These are phyloP conservation scores for Dipteronia dyeriana DNA, from an alignment of 345 rosid species.

Conservation along the genomic window DNA sequence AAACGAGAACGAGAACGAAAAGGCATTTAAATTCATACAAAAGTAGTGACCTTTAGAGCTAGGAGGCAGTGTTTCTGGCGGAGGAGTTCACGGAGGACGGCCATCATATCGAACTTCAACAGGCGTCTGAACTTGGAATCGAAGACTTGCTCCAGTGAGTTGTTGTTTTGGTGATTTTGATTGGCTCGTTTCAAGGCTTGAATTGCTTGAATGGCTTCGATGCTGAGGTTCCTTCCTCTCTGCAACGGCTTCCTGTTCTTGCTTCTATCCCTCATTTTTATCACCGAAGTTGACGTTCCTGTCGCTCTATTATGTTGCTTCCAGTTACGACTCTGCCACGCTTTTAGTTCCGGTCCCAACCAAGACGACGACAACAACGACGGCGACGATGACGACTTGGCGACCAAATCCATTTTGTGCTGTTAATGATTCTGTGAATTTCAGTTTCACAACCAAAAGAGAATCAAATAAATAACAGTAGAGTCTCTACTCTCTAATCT, in stretches of 20 bases:
- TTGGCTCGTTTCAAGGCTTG: slow-evolving; percentile 75
- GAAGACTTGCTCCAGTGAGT: slow-evolving; percentile 38
- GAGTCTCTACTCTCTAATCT: too few relatives aligned
- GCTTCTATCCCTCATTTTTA: slow-evolving; percentile 65
- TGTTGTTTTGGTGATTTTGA: neutral
- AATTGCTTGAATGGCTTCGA: slow-evolving; percentile 77
- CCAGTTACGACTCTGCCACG: neutral
- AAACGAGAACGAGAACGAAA: neutral
- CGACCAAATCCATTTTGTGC: neutral
- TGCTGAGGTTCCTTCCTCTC: slow-evolving; percentile 81
- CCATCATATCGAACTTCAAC: slow-evolving; percentile 79
- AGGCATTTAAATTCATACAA: neutral
- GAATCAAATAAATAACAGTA: too few relatives aligned
- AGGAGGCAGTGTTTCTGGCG: slow-evolving; percentile 69
- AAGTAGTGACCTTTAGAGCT: slow-evolving; percentile 51
- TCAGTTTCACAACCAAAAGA: too few relatives aligned
- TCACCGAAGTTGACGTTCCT: slow-evolving; percentile 27
- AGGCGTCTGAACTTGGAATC: slow-evolving; percentile 58
- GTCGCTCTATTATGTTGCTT: neutral
- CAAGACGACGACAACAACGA: neutral
- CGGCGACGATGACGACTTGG: neutral
- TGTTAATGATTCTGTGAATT: too few relatives aligned
- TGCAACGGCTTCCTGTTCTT: slow-evolving; percentile 74
- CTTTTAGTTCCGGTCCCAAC: neutral
- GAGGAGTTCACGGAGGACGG: slow-evolving; percentile 77